Evolutionary conservation across 228 moss, liverwort and hornwort genomes (phyloP), one percentile per base, ranked within the genome.

Genomic region (Sphagnum magellanicum): DNA sequence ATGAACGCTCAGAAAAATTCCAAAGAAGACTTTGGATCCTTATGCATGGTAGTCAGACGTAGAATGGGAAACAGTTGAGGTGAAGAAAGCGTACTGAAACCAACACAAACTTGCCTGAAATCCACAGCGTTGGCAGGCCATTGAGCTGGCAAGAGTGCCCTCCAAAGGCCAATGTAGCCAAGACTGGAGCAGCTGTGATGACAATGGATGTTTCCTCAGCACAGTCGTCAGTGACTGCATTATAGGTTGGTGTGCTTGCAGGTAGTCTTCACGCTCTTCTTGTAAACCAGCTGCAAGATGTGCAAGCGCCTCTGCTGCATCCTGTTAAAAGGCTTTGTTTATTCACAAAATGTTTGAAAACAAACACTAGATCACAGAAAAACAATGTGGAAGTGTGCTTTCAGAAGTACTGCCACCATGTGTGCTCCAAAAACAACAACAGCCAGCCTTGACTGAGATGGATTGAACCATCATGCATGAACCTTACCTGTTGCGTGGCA

Each of bases 141-240:
- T 84, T 76, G 85, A 90, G 79, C 88, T 95, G 59, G 84, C 94
- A 67, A 95, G 71, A 51, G 92, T 88, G 74, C 94, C 94, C 74
- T 95, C 94, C 81, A 95, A 72, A 48, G 94, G 94, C 94, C 92
- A 95, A 69, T 90, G 90, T 72, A 88, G 77, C 94, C 88, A 95
- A 73, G 82, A 82, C 51, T 92, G 79, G 32, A 90, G 77, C 50
- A 90, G 71, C 64, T 76, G 76, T 75, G 78, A 66, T 52, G 72
- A 73, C 64, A 72, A 65, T 60, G 70, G 68, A 63, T 70, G 63
- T 55, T 78, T 61, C 68, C 74, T 67, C 50, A 87, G 55, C 16
- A 87, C 90, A 71, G 79, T 86, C 53, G 84, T 83, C 61, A 95
- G 87, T 59, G 91, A 92, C 75, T 92, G 92, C 52, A 85, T 77